These are phyloP conservation scores for Calonectria hongkongensis DNA, from an alignment of 2,329 filamentous ascomycete species.

Conservation along the genomic window DNA sequence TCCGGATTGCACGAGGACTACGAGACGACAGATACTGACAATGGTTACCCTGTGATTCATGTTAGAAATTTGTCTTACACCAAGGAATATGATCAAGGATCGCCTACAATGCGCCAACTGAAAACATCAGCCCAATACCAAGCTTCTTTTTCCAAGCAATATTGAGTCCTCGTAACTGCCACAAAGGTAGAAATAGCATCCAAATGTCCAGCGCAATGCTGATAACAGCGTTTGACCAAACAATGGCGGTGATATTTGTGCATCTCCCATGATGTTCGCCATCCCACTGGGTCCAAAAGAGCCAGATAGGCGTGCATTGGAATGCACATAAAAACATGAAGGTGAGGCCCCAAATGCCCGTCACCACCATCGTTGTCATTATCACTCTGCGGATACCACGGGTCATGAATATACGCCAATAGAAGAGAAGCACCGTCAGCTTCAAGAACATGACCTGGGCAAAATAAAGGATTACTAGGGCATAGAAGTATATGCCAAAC, in stretches of 20 bases:
- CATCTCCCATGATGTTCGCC: conserved; percentile 29
- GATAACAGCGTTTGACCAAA: conserved; percentile 36
- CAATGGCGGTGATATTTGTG: conserved; percentile 21
- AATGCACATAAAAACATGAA: conserved; percentile 22
- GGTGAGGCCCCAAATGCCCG: background rate
- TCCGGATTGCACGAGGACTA: background rate
- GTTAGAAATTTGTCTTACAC: background rate
- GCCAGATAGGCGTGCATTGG: conserved; percentile 34
- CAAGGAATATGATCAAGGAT: background rate
- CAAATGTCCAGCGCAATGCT: conserved; percentile 34
- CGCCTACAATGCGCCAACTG: conserved; percentile 6
- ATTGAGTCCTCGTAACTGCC: background rate
- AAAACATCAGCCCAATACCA: conserved; percentile 15
- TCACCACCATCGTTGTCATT: conserved; percentile 29
- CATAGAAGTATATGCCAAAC: conserved; percentile 34
- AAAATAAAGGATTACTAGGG: conserved; percentile 30
- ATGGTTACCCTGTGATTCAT: conserved; percentile 4
- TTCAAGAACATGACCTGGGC: conserved; percentile 37
- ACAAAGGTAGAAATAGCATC: conserved; percentile 4
- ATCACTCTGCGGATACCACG: conserved; percentile 3
- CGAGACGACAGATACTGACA: background rate
- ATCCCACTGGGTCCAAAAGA: conserved; percentile 38
- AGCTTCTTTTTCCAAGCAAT: conserved; percentile 21
- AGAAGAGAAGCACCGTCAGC: conserved; percentile 38
- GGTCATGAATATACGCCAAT: conserved; percentile 36